Conservation (phyloP, 768 basidiomycete genomes). For the Scleroderma bovista region DNA sequence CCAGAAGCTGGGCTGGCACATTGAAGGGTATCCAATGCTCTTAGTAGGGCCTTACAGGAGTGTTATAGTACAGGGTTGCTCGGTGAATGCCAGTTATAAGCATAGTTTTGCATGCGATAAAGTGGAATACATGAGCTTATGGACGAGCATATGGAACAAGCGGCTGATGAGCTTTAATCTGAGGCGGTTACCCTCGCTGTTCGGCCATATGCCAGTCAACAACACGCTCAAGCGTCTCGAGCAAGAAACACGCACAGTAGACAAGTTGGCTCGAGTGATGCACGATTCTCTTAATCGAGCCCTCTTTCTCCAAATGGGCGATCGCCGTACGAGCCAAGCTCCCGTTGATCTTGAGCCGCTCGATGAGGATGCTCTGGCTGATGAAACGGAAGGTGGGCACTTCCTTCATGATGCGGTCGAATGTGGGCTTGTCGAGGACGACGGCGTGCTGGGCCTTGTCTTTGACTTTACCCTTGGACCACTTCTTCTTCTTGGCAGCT, state of each 20-base stretch:
- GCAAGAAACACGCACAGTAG: slow-evolving; percentile 68
- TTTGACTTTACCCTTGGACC: slow-evolving; percentile 99
- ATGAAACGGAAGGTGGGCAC: slow-evolving; percentile 99
- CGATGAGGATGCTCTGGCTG: slow-evolving; percentile 96
- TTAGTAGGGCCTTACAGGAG: neutral
- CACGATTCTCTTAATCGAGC: slow-evolving; percentile 91
- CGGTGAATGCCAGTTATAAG: slow-evolving; percentile 18
- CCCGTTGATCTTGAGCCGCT: slow-evolving; percentile 96
- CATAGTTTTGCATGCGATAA: slow-evolving; percentile 25
- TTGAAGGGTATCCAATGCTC: too few species aligned
- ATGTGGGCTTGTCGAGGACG: slow-evolving; percentile 88
- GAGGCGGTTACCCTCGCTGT: slow-evolving; percentile 41
- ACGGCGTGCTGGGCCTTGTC: slow-evolving; percentile 99
- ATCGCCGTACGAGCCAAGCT: slow-evolving; percentile 90
- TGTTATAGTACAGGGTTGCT: neutral
- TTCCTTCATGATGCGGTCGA: slow-evolving; percentile 94
- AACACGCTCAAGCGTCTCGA: neutral
- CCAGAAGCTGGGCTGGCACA: neutral
- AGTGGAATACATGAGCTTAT: slow-evolving; percentile 33
- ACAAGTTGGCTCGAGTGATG: slow-evolving; percentile 93
- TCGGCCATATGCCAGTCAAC: slow-evolving; percentile 4
- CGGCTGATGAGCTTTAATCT: slow-evolving; percentile 28
- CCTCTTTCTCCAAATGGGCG: slow-evolving; percentile 88
- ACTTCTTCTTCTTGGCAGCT: slow-evolving; percentile 99
- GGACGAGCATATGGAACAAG: slow-evolving; percentile 18